Percentiles rank a stretch among this genome's conserved stretches.
Conservation (phyloP, 371 early-diverging fungal genomes). For the Mortierella polycephala region DNA sequence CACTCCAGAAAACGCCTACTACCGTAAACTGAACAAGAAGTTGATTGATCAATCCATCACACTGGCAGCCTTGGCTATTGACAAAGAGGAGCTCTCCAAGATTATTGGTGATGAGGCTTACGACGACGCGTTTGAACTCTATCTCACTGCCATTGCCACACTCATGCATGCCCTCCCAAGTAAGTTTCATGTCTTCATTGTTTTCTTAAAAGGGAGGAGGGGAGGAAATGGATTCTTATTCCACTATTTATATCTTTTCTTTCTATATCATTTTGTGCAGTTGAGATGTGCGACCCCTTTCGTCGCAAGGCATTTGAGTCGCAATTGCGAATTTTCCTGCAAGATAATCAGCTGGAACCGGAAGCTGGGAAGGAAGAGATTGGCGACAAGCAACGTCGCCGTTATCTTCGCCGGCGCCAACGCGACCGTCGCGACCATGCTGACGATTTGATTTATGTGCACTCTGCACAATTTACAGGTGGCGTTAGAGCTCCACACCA, state of each 20-base stretch:
- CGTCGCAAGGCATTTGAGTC: constrained; percentile 56
- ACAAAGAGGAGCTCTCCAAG: constrained; percentile 51
- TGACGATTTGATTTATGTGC: constrained; percentile 27
- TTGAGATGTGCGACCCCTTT: constrained; percentile 58
- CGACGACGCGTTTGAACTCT: constrained; percentile 64
- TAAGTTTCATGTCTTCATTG: constrained; percentile 28
- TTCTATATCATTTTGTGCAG: too few relatives aligned
- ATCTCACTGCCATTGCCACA: constrained; percentile 61
- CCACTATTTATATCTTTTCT: constrained; percentile 2
- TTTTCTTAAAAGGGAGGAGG: not conserved
- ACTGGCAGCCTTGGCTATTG: constrained; percentile 59
- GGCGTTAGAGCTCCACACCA: not conserved
- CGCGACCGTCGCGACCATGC: constrained; percentile 38
- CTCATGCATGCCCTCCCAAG: constrained; percentile 65
- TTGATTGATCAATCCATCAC: constrained; percentile 61
- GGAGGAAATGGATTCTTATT: constrained; percentile 2
- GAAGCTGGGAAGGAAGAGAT: not conserved
- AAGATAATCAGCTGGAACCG: constrained; percentile 23
- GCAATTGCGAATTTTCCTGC: constrained; percentile 45
- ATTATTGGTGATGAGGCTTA: constrained; percentile 56
- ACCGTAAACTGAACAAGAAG: constrained; percentile 54
- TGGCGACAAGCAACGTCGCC: constrained; percentile 31
- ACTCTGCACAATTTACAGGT: not conserved
- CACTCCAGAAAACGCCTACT: constrained; percentile 32
- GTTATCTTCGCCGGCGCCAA: constrained; percentile 44